Base-by-base conservation (phyloP, 106 monocot species). In the Posidonia australis region DNA sequence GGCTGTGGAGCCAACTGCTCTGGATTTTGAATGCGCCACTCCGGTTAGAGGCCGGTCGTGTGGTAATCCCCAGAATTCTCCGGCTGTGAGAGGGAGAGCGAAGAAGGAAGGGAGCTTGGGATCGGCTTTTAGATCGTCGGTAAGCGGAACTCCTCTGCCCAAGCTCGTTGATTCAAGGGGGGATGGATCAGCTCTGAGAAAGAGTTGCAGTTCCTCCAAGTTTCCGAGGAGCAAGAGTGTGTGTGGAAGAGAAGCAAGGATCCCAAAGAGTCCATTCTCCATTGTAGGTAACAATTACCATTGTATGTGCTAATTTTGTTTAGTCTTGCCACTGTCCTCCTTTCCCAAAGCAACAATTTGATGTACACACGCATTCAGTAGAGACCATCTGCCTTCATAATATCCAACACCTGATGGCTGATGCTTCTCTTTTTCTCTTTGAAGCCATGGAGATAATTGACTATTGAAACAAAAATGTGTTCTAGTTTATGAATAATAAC, bases 11-110 rank as follows among this genome's bases (percentile, higher is more conserved):
- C 83, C 85, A 20, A 71, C 69, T 9, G 56, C 54, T 20, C 49
- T 86, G 74, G 68, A 83, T 65, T 90, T 83, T 26, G 90, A 78
- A 1, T 80, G 70, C 17, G 46, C 46, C 13, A 86, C 90, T 9
- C 90, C 83, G 10, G 54, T 54, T 0, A 90, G 67, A 32, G 54
- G 58, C 18, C 45, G 28, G 51, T 45, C 44, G 52, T n/a, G n/a
- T n/a, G 26, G 13, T 6, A 56, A 44, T 31, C 46, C 5, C 5
- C 22, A 20, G 54, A 28, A 16, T 62, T 62, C 62, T 32, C 62
- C 62, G 31, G 17, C 28, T 49, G 25, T 19, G 12, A 55, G 67
- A 27, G 54, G 21, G 56, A 25, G 23, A 13, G n/a, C n/a, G 42
- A 9, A 14, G 31, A 53, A 32, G 51, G 17, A 16, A 9, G 43